phyloP scores from a whole-genome alignment of 164 flowering plant genomes.

The Warburgia ugandensis region DNA sequence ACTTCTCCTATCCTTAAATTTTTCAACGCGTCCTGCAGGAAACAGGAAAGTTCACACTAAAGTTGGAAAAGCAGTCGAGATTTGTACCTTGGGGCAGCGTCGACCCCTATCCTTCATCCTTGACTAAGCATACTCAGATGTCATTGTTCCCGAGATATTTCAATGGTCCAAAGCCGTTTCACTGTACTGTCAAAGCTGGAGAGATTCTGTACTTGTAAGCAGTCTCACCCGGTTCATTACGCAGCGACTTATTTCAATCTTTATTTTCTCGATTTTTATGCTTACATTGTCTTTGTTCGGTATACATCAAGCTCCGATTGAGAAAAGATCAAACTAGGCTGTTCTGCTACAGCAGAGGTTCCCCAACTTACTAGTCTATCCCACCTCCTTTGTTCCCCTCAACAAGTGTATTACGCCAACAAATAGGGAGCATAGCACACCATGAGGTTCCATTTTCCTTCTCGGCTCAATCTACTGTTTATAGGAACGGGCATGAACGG shows the following conservation, averaged over 20 bases:
- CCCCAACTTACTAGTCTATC: too few relatives aligned
- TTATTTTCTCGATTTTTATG: neutral
- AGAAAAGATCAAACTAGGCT: too few relatives aligned
- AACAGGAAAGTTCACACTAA: slow-evolving; percentile 47
- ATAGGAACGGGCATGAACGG: too few relatives aligned
- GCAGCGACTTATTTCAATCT: neutral
- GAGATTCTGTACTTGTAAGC: slow-evolving; percentile 91
- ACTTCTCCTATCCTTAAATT: neutral
- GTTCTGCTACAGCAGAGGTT: too few relatives aligned
- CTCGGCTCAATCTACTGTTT: too few relatives aligned
- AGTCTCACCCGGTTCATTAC: neutral
- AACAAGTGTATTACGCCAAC: too few relatives aligned
- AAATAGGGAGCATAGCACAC: too few relatives aligned
- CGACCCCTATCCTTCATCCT: slow-evolving; percentile 59
- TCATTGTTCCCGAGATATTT: slow-evolving; percentile 61
- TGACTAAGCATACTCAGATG: slow-evolving; percentile 28
- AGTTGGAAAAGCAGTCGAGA: slow-evolving; percentile 61
- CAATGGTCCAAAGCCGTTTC: slow-evolving; percentile 78
- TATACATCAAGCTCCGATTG: too few relatives aligned
- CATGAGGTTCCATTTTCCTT: too few relatives aligned
- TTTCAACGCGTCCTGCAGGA: slow-evolving; percentile 30
- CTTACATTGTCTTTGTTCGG: too few relatives aligned
- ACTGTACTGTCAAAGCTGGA: slow-evolving; percentile 83
- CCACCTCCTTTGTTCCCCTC: too few relatives aligned
- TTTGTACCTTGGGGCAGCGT: slow-evolving; percentile 96